Base-by-base conservation (phyloP, 305 asterid species). In the Coffea humblotiana region DNA sequence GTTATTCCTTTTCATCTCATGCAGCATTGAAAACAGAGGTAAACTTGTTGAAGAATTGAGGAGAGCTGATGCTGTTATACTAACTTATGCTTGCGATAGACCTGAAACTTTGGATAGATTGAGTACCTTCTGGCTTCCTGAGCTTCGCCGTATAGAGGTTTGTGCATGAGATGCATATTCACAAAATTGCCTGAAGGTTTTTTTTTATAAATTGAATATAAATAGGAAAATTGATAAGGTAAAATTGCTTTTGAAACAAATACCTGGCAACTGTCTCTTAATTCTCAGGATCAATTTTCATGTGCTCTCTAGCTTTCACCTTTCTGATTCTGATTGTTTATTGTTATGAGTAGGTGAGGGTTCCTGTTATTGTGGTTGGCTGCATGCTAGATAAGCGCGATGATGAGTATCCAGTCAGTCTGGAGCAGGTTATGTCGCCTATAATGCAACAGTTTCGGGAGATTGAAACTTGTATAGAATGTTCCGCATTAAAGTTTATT, bases 361-460 rank as follows among this genome's bases (percentile, higher is more conserved):
- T 94, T 69, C 98, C 99, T 18, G 99, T 96, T 60, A 92, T 96
- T 79, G 99, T 96, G 79, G 99, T 93, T 77, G 99, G 99, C 74
- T 96, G 99, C 86, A 96, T 91, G 98, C 90, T 96, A 69, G 99
- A 96, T 85, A 91, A 81, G 90, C 90, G 99, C 87, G 94, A 87
- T 72, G 98, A 90, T 65, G 93, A 88, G 72, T 90, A 88, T 45
- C 91, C 97, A 32, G 83, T 92, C 82, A 92, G 94, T 85, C 85
- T 96, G 83, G 99, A 96, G 89, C 96, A 93, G 88, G 97, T 92
- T 85, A 96, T 96, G 99, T 90, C 97, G 43, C 99, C 99, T 13
- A 92, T 96, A 81, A 96, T 96, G 99, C 98, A 96, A 87, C 97
- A 93, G 84, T 96, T 94, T 83, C 92, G 98, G 84, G 99, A 96